Evolutionary conservation across 495 filamentous ascomycete species (phyloP).

Genomic region (Staphylotrichum longicolle): DNA sequence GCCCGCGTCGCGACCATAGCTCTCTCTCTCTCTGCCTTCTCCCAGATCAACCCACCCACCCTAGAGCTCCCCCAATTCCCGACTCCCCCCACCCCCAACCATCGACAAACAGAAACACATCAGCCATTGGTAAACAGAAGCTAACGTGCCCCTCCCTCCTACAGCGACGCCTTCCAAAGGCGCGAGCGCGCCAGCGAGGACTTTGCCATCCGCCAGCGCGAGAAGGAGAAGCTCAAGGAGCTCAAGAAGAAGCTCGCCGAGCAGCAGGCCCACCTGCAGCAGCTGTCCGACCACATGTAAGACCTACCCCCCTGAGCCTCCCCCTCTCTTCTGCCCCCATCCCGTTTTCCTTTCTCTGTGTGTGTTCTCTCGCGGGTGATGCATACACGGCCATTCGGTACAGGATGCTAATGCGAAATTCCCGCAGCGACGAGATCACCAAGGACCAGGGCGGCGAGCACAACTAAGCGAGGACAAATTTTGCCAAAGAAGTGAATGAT

Average conservation of each 20-base stretch:
- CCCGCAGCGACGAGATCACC: conserved; percentile 62
- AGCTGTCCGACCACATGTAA: conserved; percentile 81
- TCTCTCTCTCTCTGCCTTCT: too few relatives aligned
- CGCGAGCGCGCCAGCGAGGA: conserved; percentile 88
- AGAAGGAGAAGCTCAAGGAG: conserved; percentile 75
- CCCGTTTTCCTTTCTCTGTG: background rate
- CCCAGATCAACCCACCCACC: too few relatives aligned
- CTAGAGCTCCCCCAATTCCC: too few relatives aligned
- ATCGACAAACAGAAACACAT: too few relatives aligned
- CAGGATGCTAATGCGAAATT: conserved; percentile 4
- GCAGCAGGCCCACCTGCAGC: conserved; percentile 77
- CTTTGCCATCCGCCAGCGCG: conserved; percentile 75
- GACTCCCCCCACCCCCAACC: too few relatives aligned
- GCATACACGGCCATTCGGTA: background rate
- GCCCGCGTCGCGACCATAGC: too few relatives aligned
- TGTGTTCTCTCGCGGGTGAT: background rate
- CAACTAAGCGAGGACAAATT: conserved; percentile 50
- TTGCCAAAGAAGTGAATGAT: background rate
- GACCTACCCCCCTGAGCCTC: too few relatives aligned
- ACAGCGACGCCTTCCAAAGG: conserved; percentile 83
- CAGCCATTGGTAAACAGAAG: too few relatives aligned
- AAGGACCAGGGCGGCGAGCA: conserved; percentile 69
- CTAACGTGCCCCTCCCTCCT: background rate
- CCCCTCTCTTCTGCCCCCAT: conserved; percentile 8
- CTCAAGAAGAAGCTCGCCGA: conserved; percentile 75